phyloP scores from a whole-genome alignment of 1,284 basidiomycete genomes.

The Phellopilus nigrolimitatus region DNA sequence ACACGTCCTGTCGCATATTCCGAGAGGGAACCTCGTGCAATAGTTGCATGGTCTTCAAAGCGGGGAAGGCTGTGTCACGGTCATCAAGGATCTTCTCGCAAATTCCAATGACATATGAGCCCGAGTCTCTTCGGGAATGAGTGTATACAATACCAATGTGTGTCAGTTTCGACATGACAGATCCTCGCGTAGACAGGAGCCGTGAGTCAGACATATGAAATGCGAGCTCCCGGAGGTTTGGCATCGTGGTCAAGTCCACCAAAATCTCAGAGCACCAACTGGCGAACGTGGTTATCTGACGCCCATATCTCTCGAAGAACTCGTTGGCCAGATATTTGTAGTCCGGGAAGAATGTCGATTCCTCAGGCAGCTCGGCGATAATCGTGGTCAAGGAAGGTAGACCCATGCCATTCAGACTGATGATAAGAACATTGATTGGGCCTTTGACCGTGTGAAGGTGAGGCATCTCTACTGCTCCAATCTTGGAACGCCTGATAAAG shows the following conservation, averaged over 20 bases:
- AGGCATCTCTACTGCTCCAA: background rate
- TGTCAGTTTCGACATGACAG: too few species aligned
- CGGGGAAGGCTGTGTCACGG: too few species aligned
- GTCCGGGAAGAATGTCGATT: background rate
- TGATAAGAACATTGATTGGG: background rate
- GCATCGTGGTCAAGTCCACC: background rate
- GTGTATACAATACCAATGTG: too few species aligned
- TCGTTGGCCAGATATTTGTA: background rate
- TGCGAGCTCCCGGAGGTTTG: background rate
- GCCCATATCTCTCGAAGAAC: background rate
- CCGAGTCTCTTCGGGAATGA: too few species aligned
- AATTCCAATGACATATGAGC: background rate
- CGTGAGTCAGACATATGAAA: background rate
- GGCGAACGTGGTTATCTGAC: background rate
- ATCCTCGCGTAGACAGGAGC: too few species aligned
- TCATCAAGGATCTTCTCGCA: too few species aligned
- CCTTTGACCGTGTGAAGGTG: constrained; percentile 4
- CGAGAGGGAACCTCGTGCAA: too few species aligned
- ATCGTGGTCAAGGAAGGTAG: background rate
- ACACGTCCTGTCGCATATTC: too few species aligned
- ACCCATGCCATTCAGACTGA: background rate
- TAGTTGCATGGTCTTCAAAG: too few species aligned
- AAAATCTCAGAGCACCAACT: background rate
- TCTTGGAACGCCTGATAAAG: background rate
- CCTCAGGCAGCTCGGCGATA: background rate